These are phyloP conservation scores for Penicillium cosmopolitanum DNA, from an alignment of 495 filamentous ascomycete genomes.

Conservation along the genomic window DNA sequence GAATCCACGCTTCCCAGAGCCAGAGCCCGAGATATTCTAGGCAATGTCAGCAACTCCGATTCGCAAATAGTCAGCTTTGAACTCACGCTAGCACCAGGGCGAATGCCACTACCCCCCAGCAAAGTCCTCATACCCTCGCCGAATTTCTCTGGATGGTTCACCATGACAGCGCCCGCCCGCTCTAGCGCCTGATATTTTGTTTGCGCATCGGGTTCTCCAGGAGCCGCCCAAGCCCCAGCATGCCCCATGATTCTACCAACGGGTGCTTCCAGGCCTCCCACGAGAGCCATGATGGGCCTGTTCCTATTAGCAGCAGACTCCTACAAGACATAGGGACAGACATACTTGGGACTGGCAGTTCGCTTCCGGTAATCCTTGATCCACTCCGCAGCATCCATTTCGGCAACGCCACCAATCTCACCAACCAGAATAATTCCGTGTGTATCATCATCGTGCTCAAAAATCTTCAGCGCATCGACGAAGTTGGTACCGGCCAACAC, in stretches of 20 bases:
- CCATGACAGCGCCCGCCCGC: conserved; percentile 71
- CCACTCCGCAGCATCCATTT: conserved; percentile 82
- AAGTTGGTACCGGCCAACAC: conserved; percentile 81
- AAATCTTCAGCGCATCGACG: conserved; percentile 72
- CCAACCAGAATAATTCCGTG: conserved; percentile 83
- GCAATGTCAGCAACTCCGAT: conserved; percentile 16
- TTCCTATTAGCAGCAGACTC: conserved; percentile 8
- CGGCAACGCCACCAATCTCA: conserved; percentile 82
- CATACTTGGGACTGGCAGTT: conserved; percentile 68
- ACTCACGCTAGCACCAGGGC: conserved; percentile 34
- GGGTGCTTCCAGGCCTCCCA: conserved; percentile 70
- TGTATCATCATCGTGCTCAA: conserved; percentile 75
- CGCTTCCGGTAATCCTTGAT: conserved; percentile 68
- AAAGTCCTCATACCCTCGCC: conserved; percentile 70
- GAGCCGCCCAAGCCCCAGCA: conserved; percentile 75
- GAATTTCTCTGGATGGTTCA: conserved; percentile 81
- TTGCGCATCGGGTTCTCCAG: conserved; percentile 66
- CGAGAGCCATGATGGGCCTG: conserved; percentile 79
- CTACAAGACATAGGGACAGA: conserved; percentile 2
- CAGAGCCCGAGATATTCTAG: conserved; percentile 23
- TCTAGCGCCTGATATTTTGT: conserved; percentile 72
- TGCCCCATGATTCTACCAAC: conserved; percentile 84
- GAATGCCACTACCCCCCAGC: conserved; percentile 37
- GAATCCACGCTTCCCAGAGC: conserved; percentile 49
- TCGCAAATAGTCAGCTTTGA: background rate